A percentile compares a stretch with the other conserved stretches of the same genome.
Conservation (phyloP, 306 rosid species). For the Rubus parviflorus region DNA sequence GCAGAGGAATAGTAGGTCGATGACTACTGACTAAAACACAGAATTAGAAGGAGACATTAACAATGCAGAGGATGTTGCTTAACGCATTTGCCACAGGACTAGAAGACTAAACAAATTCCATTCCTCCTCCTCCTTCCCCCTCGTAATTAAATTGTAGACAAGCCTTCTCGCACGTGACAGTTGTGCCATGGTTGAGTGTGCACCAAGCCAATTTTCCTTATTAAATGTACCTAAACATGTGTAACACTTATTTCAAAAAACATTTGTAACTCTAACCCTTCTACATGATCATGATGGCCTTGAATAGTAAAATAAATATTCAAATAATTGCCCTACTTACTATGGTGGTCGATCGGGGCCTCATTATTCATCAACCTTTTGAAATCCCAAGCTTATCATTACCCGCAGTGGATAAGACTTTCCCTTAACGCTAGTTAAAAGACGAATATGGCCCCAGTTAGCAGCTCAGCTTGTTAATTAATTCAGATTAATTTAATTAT, state of each 20-base stretch:
- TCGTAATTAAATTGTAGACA: constrained; percentile 19
- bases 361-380: constrained; percentile 18
- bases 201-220: background rate
- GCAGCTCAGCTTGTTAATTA: background rate
- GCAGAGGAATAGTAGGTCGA: background rate
- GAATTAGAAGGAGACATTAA: constrained; percentile 46
- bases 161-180: background rate
- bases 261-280: background rate
- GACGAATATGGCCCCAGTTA: constrained; percentile 8
- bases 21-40: constrained; percentile 16
- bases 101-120: background rate
- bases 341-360: constrained; percentile 13
- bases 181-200: background rate
- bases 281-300: background rate
- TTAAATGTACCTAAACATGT: background rate
- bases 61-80: constrained; percentile 77
- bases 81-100: constrained; percentile 51
- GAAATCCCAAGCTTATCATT: background rate
- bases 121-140: background rate
- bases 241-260: background rate
- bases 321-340: background rate
- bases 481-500: too few relatives aligned
- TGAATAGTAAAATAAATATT: background rate
- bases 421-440: background rate
- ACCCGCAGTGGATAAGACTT: background rate